Conservation (phyloP, 208 protist genomes). For the Wallacemonas rigidus region DNA sequence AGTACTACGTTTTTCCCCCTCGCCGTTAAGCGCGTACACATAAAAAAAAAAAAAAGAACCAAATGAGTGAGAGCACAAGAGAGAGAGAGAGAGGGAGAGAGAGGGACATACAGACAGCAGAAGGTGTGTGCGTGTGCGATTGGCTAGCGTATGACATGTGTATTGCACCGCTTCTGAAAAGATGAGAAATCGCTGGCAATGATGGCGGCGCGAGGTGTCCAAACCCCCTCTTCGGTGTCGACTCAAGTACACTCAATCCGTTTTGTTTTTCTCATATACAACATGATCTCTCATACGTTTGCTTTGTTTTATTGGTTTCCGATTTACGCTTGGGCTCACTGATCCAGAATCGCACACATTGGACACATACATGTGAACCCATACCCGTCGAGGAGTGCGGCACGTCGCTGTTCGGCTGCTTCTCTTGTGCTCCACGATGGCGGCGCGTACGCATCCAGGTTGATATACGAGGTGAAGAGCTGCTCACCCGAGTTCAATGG, state of each 20-base stretch:
- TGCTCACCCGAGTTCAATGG: conserved; percentile 36
- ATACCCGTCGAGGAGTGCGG: conserved; percentile 38
- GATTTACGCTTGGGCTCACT: not conserved
- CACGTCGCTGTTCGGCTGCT: conserved; percentile 18
- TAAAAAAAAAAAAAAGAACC: not conserved
- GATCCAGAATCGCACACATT: conserved; percentile 23
- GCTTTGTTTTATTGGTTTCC: too few species aligned
- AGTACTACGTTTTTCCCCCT: too few species aligned
- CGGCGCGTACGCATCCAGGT: conserved; percentile 22
- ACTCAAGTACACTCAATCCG: too few species aligned
- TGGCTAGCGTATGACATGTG: too few species aligned
- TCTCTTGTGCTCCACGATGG: not conserved
- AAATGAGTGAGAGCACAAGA: not conserved
- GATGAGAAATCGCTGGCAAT: too few species aligned
- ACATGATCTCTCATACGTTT: too few species aligned
- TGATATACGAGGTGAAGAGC: conserved; percentile 53
- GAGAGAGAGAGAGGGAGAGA: not conserved
- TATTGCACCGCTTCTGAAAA: too few species aligned
- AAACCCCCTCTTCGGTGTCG: too few species aligned
- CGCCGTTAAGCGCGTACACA: too few species aligned
- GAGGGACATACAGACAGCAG: not conserved
- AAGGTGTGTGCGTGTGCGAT: too few species aligned
- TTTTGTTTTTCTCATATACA: not conserved
- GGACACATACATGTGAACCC: conserved; percentile 52
- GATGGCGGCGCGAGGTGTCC: too few species aligned